Evolutionary conservation across 495 filamentous ascomycete genomes (phyloP).

Genomic region (Tuber brumale): DNA sequence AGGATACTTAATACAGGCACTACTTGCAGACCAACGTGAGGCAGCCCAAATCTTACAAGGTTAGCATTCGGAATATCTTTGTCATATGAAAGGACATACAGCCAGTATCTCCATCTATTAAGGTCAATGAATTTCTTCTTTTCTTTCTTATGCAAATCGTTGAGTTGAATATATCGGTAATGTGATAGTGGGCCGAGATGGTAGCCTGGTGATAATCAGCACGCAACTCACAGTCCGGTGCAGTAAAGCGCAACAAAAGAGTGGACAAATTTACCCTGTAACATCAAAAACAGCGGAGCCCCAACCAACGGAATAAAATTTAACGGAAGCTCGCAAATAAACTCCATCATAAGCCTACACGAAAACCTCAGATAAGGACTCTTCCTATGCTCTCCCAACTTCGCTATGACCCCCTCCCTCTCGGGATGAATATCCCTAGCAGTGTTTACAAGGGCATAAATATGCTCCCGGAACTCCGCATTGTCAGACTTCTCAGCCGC

Average conservation of each 20-base stretch:
- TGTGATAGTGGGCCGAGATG: conserved; percentile 56
- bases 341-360: conserved; percentile 67
- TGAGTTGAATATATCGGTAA: conserved; percentile 79
- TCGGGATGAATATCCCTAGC: conserved; percentile 63
- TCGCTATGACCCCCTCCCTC: conserved; percentile 55
- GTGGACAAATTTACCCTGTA: conserved; percentile 56
- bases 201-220: conserved; percentile 43
- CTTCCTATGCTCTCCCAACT: conserved; percentile 66
- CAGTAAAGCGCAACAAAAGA: conserved; percentile 35
- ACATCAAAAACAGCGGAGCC: conserved; percentile 65
- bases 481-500: conserved; percentile 22
- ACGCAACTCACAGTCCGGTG: conserved; percentile 11
- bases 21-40: conserved; percentile 60
- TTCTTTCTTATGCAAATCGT: conserved; percentile 61
- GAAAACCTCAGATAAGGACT: conserved; percentile 65
- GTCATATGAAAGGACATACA: conserved; percentile 28
- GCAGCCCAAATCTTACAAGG: conserved; percentile 44
- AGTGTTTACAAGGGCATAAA: conserved; percentile 55
- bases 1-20: conserved; percentile 73
- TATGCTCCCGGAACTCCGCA: conserved; percentile 23
- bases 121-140: conserved; percentile 58
- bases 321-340: conserved; percentile 76
- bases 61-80: background rate
- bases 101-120: conserved; percentile 69
- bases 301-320: conserved; percentile 90